phyloP scores from a whole-genome alignment of 2,329 filamentous ascomycete genomes.

The Diplodia seriata region DNA sequence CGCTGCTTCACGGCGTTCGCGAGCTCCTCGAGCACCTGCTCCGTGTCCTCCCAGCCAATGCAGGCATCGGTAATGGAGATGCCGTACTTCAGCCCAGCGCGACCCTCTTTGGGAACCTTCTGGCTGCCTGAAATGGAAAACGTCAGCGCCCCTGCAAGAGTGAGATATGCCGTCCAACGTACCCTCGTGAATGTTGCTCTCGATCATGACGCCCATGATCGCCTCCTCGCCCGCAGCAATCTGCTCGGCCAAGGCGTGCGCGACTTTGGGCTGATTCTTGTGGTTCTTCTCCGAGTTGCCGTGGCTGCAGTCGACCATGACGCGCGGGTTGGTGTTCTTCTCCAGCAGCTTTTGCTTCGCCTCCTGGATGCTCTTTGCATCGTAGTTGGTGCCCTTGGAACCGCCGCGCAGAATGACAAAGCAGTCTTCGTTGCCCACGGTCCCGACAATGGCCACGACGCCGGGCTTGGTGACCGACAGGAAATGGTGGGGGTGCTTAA shows the following conservation, averaged over 20 bases:
- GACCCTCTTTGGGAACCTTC: constrained; percentile 88
- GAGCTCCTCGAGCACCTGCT: constrained; percentile 75
- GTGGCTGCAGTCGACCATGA: constrained; percentile 99
- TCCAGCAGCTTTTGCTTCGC: constrained; percentile 80
- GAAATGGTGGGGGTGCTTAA: constrained; percentile 93
- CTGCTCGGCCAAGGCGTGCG: constrained; percentile 79
- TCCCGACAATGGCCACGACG: constrained; percentile 92
- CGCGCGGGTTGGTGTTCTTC: constrained; percentile 73
- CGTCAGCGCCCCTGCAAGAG: constrained; percentile 13
- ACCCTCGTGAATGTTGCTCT: constrained; percentile 96
- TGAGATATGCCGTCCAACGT: constrained; percentile 40
- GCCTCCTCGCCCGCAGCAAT: constrained; percentile 81
- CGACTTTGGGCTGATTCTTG: constrained; percentile 96
- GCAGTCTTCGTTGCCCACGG: constrained; percentile 93
- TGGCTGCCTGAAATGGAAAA: constrained; percentile 69
- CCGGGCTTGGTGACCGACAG: constrained; percentile 96
- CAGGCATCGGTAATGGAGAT: constrained; percentile 98
- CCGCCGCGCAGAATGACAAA: constrained; percentile 95
- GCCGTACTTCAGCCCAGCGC: constrained; percentile 84
- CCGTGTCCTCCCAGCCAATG: constrained; percentile 92
- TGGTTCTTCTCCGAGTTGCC: constrained; percentile 96
- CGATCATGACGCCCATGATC: constrained; percentile 99
- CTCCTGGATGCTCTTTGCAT: constrained; percentile 80
- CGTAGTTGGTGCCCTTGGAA: constrained; percentile 92
- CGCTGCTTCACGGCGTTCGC: constrained; percentile 81